phyloP scores from a whole-genome alignment of 1,284 basidiomycete species.

The Ustanciosporium gigantosporum region DNA sequence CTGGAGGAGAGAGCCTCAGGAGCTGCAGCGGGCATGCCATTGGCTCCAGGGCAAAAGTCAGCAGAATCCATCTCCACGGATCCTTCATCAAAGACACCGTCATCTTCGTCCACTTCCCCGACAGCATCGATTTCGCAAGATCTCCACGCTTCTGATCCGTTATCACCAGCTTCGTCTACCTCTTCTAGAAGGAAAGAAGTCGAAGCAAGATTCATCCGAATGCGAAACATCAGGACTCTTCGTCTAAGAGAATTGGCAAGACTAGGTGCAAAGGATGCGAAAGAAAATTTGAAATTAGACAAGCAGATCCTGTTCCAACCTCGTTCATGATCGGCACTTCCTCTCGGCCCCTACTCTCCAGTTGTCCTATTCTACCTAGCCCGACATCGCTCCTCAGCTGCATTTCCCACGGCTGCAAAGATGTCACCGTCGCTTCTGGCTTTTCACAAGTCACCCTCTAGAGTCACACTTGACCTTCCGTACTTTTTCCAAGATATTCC shows the following conservation, averaged over 20 bases:
- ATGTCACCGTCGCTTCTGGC: no score
- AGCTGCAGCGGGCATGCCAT: constrained; percentile 51
- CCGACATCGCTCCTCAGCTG: no score
- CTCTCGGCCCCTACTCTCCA: no score
- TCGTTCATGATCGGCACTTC: constrained; percentile 2
- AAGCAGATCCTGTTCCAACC: constrained; percentile 26
- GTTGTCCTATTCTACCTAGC: no score
- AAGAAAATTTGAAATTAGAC: constrained; percentile 5
- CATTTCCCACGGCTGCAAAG: no score
- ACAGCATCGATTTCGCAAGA: background rate
- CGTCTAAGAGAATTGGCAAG: constrained; percentile 44
- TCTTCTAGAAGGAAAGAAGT: constrained; percentile 15
- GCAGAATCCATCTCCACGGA: background rate
- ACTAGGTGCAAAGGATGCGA: constrained; percentile 36
- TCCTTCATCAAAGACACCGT: no score
- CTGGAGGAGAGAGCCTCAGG: constrained; percentile 46
- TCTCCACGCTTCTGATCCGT: constrained; percentile 1
- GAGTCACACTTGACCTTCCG: no score
- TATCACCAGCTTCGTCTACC: background rate
- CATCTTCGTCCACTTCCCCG: background rate
- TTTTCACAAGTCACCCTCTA: no score
- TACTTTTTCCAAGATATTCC: no score
- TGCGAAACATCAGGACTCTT: constrained; percentile 27
- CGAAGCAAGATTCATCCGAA: constrained; percentile 30
- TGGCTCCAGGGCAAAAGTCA: constrained; percentile 48